Evolutionary conservation across 306 rosid genomes (phyloP).

Genomic region (Herpetospermum pedunculosum): DNA sequence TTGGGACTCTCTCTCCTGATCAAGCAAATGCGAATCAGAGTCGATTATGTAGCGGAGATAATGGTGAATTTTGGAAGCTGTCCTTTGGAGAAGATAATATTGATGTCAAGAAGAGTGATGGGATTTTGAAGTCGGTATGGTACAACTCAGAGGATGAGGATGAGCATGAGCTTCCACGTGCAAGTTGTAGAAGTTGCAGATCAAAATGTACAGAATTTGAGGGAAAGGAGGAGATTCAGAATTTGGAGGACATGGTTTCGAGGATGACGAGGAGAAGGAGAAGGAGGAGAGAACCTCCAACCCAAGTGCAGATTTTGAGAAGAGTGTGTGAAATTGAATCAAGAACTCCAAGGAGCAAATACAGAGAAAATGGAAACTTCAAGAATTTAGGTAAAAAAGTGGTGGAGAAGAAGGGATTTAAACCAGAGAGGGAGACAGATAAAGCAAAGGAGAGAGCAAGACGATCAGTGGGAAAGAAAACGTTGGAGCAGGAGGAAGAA

Average conservation of each 20-base stretch:
- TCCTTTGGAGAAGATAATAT: conserved; percentile 47
- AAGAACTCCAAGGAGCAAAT: conserved; percentile 28
- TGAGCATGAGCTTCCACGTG: conserved; percentile 19
- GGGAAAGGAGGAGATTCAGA: conserved; percentile 21
- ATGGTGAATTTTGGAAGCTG: conserved; percentile 60
- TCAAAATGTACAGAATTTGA: conserved; percentile 13
- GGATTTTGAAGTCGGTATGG: conserved; percentile 14
- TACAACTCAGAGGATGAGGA: conserved; percentile 31
- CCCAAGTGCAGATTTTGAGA: conserved; percentile 20
- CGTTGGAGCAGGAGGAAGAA: conserved; percentile 24
- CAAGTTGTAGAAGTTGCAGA: conserved; percentile 18
- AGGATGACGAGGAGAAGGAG: conserved; percentile 13
- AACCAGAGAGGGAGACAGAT: conserved; percentile 18
- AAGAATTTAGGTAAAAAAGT: conserved; percentile 16
- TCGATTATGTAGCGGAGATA: conserved; percentile 38
- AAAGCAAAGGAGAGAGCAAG: conserved; percentile 25
- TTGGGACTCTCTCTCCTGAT: conserved; percentile 11
- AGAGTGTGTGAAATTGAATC: conserved; percentile 16
- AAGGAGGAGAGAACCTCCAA: conserved; percentile 17
- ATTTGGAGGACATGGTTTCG: conserved; percentile 22
- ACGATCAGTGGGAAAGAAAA: conserved; percentile 20
- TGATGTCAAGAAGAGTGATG: conserved; percentile 25
- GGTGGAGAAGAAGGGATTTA: conserved; percentile 22
- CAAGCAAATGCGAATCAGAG: conserved; percentile 17
- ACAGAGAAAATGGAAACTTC: conserved; percentile 20